Evolutionary conservation across 1,284 basidiomycete species (phyloP).

Genomic region (Mycena citricolor): DNA sequence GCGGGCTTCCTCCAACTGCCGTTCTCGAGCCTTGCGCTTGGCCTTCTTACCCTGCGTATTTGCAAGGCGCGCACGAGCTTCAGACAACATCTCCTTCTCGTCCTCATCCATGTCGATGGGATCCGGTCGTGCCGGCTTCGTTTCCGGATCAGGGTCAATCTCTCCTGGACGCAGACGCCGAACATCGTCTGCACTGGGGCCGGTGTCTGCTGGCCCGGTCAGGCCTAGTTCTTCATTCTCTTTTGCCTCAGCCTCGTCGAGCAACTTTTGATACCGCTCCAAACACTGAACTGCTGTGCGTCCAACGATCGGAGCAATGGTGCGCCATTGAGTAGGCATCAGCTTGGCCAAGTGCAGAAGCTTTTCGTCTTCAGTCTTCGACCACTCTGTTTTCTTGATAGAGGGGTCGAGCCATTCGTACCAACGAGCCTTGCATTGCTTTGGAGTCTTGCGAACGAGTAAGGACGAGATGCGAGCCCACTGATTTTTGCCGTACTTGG

Average conservation of each 20-base stretch:
- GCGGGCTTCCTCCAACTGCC: constrained; percentile 94
- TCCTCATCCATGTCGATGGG: constrained; percentile 99
- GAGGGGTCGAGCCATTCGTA: constrained; percentile 99
- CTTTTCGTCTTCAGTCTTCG: constrained; percentile 98
- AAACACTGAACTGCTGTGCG: constrained; percentile 98
- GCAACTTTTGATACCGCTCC: constrained; percentile 95
- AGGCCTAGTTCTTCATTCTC: constrained; percentile 92
- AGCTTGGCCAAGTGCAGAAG: constrained; percentile 96
- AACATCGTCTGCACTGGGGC: constrained; percentile 89
- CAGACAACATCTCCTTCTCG: constrained; percentile 99
- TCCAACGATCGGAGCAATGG: constrained; percentile 98
- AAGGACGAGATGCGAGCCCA: constrained; percentile 98
- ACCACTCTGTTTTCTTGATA: constrained; percentile 99
- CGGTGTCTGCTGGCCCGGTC: constrained; percentile 76
- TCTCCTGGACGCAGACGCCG: constrained; percentile 91
- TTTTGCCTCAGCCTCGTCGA: constrained; percentile 96
- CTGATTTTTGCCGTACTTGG: constrained; percentile 97
- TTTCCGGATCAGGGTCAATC: constrained; percentile 99
- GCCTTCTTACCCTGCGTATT: constrained; percentile 99
- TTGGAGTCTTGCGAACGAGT: constrained; percentile 97
- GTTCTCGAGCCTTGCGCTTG: constrained; percentile 96
- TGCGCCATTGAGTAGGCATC: constrained; percentile 99
- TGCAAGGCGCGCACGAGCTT: constrained; percentile 95
- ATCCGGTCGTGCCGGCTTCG: constrained; percentile 96
- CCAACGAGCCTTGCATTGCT: constrained; percentile 99